phyloP scores from a whole-genome alignment of 257 asterid genomes.

The Verbena officinalis region DNA sequence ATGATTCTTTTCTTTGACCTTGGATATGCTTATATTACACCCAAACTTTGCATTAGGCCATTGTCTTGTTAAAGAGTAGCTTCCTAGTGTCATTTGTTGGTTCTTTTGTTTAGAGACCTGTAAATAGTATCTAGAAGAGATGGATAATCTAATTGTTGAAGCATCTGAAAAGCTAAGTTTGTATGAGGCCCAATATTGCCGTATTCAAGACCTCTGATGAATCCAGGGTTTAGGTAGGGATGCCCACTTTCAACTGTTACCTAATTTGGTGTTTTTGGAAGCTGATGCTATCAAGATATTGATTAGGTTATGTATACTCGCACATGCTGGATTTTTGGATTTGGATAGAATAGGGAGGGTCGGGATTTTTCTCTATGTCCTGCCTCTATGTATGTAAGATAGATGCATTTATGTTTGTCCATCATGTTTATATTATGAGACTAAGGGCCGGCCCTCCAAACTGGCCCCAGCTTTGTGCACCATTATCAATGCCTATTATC shows the following conservation, averaged over 20 bases:
- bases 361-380: neutral
- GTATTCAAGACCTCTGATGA: neutral
- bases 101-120: neutral
- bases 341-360: neutral
- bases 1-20: neutral
- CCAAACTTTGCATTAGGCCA: neutral
- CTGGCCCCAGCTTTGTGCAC: neutral
- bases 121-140: neutral
- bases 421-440: neutral
- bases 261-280: neutral
- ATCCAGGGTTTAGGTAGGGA: slow-evolving; percentile 2
- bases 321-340: neutral
- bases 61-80: neutral
- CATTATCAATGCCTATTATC: neutral
- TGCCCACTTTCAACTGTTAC: neutral
- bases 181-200: neutral
- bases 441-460: neutral
- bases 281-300: neutral
- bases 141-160: neutral
- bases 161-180: neutral
- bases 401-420: neutral
- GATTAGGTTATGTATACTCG: neutral
- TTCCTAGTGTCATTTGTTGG: neutral
- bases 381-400: neutral
- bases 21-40: neutral